Conservation (phyloP, 1,284 basidiomycete genomes). For the Hemileia vastatrix region DNA sequence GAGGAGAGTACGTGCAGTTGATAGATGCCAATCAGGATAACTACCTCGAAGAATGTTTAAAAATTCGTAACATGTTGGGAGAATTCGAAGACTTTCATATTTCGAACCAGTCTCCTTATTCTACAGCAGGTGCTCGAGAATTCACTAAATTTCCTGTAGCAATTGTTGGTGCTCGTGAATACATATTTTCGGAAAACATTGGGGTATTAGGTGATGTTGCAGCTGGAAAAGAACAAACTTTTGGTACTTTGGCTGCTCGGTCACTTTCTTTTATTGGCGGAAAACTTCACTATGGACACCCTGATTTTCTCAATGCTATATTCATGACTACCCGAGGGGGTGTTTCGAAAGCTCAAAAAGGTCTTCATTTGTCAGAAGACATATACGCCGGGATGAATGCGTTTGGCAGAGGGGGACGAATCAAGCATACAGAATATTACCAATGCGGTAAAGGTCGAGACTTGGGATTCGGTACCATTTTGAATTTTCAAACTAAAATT, state of each 20-base stretch:
- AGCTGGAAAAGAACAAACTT: conserved; percentile 98
- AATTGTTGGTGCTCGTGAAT: conserved; percentile 96
- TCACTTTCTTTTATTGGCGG: conserved; percentile 95
- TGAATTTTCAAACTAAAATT: conserved; percentile 99
- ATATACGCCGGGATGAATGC: conserved; percentile 99
- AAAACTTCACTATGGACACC: conserved; percentile 97
- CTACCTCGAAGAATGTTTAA: conserved; percentile 98
- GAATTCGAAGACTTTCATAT: conserved; percentile 93
- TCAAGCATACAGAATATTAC: conserved; percentile 99
- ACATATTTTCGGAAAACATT: conserved; percentile 99
- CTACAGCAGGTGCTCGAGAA: conserved; percentile 54
- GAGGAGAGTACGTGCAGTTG: conserved; percentile 95
- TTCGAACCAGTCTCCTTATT: conserved; percentile 81
- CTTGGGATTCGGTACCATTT: conserved; percentile 94
- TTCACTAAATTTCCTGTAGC: conserved; percentile 84
- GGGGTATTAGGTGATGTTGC: conserved; percentile 97
- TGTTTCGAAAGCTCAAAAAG: conserved; percentile 97
- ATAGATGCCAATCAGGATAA: conserved; percentile 99
- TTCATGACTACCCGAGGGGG: conserved; percentile 99
- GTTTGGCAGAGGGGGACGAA: conserved; percentile 87
- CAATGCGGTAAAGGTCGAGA: conserved; percentile 85
- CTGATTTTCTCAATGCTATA: conserved; percentile 94
- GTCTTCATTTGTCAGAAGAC: conserved; percentile 95
- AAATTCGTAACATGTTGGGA: conserved; percentile 94
- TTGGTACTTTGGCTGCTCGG: conserved; percentile 90